phyloP scores from a whole-genome alignment of 2,329 filamentous ascomycete genomes.

The Eutypella sp. region DNA sequence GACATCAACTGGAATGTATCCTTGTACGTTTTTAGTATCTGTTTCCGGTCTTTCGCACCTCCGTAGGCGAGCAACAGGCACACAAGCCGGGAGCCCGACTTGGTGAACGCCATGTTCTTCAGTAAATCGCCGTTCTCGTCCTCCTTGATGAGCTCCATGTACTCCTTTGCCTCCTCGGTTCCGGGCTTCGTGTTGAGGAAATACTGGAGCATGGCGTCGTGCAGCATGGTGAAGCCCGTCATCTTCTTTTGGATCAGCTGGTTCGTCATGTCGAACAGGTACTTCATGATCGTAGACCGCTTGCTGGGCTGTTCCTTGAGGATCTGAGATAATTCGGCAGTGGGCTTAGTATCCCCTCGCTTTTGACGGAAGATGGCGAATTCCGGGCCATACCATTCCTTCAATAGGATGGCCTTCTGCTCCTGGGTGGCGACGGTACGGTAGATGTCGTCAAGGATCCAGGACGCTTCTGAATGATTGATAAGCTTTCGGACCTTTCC shows the following conservation, averaged over 20 bases:
- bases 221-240: conserved; percentile 94
- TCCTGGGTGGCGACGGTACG: conserved; percentile 77
- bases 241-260: conserved; percentile 92
- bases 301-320: conserved; percentile 77
- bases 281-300: conserved; percentile 78
- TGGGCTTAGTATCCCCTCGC: conserved; percentile 46
- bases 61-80: conserved; percentile 80
- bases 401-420: conserved; percentile 78
- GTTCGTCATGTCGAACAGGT: conserved; percentile 82
- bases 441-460: conserved; percentile 98
- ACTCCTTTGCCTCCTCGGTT: conserved; percentile 78
- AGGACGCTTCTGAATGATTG: conserved; percentile 92
- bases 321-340: conserved; percentile 68
- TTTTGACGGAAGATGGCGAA: conserved; percentile 71
- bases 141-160: conserved; percentile 83
- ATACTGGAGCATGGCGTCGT: conserved; percentile 97
- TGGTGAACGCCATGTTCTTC: conserved; percentile 95
- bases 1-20: conserved; percentile 84
- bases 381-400: conserved; percentile 96
- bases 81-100: conserved; percentile 76
- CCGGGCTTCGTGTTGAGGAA: conserved; percentile 74
- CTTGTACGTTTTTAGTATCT: conserved; percentile 83
- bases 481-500: conserved; percentile 89
- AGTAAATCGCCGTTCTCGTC: conserved; percentile 86
- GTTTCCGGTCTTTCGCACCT: conserved; percentile 86